A percentile compares a stretch with the other conserved stretches of the same genome.
phyloP scores from a whole-genome alignment of 176 grass and related monocot genomes.

The Saccharum spontaneum region DNA sequence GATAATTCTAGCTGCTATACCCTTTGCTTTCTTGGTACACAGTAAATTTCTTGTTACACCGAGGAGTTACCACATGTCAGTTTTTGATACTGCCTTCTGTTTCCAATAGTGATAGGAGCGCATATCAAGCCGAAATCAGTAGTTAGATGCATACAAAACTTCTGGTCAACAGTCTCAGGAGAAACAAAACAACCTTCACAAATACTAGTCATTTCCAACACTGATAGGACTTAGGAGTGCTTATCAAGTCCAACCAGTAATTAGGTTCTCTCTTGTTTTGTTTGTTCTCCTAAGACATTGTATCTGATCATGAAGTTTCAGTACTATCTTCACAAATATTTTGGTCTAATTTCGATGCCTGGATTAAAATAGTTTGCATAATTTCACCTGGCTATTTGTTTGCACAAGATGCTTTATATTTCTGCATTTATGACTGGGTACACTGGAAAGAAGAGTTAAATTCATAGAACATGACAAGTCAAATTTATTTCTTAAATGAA shows the following conservation, averaged over 20 bases:
- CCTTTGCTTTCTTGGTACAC: not conserved
- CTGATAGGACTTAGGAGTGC: not conserved
- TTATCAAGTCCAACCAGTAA: not conserved
- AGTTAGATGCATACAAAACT: not conserved
- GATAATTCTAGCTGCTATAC: not conserved
- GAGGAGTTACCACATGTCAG: not conserved
- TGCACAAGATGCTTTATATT: not conserved
- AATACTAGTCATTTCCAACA: constrained; percentile 1
- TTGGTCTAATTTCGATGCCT: not conserved
- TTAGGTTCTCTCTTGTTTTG: not conserved
- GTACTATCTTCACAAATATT: not conserved
- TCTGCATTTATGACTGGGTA: not conserved
- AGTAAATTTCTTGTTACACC: not conserved
- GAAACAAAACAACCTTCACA: not conserved
- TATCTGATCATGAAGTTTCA: not conserved
- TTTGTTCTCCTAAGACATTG: not conserved
- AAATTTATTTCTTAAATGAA: constrained; percentile 11
- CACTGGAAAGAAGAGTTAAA: not conserved
- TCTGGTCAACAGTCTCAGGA: not conserved
- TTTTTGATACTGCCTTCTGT: not conserved
- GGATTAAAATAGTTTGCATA: constrained; percentile 17
- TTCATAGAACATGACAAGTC: not conserved
- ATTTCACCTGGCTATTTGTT: constrained; percentile 7
- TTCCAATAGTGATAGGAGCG: not conserved
- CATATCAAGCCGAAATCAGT: not conserved